phyloP scores from a whole-genome alignment of 2,329 filamentous ascomycete genomes.

The Fusarium multiceps region DNA sequence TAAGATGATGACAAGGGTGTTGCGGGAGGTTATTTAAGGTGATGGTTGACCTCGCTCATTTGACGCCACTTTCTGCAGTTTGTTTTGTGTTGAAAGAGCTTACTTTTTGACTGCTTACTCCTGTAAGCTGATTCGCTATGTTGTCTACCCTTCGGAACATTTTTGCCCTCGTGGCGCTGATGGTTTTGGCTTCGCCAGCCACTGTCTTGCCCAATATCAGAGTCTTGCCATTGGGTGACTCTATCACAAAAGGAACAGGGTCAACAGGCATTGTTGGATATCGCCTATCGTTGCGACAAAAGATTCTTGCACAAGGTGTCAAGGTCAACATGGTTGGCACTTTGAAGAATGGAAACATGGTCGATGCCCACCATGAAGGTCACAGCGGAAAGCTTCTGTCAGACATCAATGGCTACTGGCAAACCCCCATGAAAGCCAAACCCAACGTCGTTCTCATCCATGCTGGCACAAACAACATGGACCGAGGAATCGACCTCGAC shows the following conservation, averaged over 20 bases:
- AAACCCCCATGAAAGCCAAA: conserved; percentile 21
- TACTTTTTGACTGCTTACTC: background rate
- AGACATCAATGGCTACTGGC: conserved; percentile 29
- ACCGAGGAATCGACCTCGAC: conserved; percentile 12
- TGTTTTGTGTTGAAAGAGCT: background rate
- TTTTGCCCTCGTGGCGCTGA: background rate
- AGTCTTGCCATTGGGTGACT: conserved; percentile 28
- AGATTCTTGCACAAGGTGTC: conserved; percentile 8
- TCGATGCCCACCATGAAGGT: conserved; percentile 25
- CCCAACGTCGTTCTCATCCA: conserved; percentile 33
- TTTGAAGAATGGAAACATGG: conserved; percentile 18
- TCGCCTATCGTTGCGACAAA: conserved; percentile 11
- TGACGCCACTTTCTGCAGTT: conserved; percentile 16
- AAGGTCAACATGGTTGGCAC: conserved; percentile 31
- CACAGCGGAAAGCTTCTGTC: conserved; percentile 27
- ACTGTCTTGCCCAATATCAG: conserved; percentile 21
- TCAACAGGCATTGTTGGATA: conserved; percentile 25
- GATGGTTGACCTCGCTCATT: background rate
- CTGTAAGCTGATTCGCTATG: background rate
- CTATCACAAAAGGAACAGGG: conserved; percentile 34
- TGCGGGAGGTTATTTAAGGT: conserved; percentile 13
- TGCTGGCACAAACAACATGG: conserved; percentile 37
- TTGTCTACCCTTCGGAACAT: background rate
- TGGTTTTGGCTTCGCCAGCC: background rate
- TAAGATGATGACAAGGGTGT: conserved; percentile 13